These are phyloP conservation scores for Citrullus mucosospermus DNA, from an alignment of 306 rosid genomes.

Conservation along the genomic window DNA sequence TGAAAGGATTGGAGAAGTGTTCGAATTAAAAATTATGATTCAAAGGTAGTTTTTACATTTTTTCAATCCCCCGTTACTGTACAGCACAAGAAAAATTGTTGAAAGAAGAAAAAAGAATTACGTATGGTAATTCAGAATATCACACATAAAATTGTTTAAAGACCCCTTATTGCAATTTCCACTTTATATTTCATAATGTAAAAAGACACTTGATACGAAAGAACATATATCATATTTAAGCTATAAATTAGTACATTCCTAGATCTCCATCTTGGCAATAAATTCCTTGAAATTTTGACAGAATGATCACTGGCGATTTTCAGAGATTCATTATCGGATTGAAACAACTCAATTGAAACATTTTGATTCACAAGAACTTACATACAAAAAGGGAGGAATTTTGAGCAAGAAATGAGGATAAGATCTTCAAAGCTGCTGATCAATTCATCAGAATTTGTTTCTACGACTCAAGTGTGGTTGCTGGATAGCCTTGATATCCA, in stretches of 20 bases:
- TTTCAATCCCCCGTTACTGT: not conserved
- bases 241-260: not conserved
- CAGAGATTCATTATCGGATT: not conserved
- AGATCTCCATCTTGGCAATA: not conserved
- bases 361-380: slow-evolving; percentile 1
- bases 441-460: not conserved
- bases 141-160: too few relatives aligned
- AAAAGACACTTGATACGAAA: not conserved
- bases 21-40: too few relatives aligned
- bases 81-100: not conserved
- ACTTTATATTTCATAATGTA: too few relatives aligned
- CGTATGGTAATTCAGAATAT: too few relatives aligned
- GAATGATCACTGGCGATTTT: not conserved
- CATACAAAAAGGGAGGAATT: slow-evolving; percentile 16
- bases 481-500: slow-evolving; percentile 85
- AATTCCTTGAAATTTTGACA: not conserved
- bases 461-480: slow-evolving; percentile 51
- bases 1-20: too few relatives aligned
- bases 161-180: too few relatives aligned
- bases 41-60: too few relatives aligned
- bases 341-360: not conserved
- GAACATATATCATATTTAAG: not conserved
- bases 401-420: slow-evolving; percentile 9
- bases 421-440: not conserved
- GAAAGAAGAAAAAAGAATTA: not conserved